phyloP scores from a whole-genome alignment of 2,329 filamentous ascomycete species.

The Lojkania enalia region DNA sequence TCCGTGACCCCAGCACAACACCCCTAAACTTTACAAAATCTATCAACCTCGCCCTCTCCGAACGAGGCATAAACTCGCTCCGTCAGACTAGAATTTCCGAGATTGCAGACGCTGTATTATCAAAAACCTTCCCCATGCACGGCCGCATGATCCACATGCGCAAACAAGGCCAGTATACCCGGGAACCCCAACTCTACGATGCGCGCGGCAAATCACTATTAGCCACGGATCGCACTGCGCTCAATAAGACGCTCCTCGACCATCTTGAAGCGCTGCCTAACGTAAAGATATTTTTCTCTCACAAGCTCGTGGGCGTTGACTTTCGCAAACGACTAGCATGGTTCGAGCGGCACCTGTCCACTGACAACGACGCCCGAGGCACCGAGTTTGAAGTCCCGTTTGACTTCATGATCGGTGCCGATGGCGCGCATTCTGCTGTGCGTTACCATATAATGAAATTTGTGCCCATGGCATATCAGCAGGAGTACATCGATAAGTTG shows the following conservation, averaged over 20 bases:
- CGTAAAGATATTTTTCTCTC: slow-evolving; percentile 88
- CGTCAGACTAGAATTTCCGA: slow-evolving; percentile 66
- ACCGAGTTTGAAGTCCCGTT: slow-evolving; percentile 81
- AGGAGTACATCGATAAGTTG: slow-evolving; percentile 92
- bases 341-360: slow-evolving; percentile 66
- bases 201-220: slow-evolving; percentile 83
- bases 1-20: slow-evolving; percentile 78
- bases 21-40: slow-evolving; percentile 96
- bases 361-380: slow-evolving; percentile 25
- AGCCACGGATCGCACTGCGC: slow-evolving; percentile 78
- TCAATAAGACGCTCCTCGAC: slow-evolving; percentile 84
- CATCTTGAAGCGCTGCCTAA: slow-evolving; percentile 82
- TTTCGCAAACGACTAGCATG: slow-evolving; percentile 79
- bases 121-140: slow-evolving; percentile 85
- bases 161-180: slow-evolving; percentile 67
- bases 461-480: slow-evolving; percentile 83
- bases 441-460: slow-evolving; percentile 97
- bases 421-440: slow-evolving; percentile 90
- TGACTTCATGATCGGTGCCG: slow-evolving; percentile 90
- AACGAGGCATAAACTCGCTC: slow-evolving; percentile 90
- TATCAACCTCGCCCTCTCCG: slow-evolving; percentile 95
- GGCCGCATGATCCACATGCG: slow-evolving; percentile 93
- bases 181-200: slow-evolving; percentile 87
- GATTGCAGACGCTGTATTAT: slow-evolving; percentile 74
- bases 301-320: slow-evolving; percentile 89